A percentile compares a stretch with the other conserved stretches of the same genome.
Evolutionary conservation across 1,284 basidiomycete species (phyloP).

Genomic region (Uromyces viciae-fabae): DNA sequence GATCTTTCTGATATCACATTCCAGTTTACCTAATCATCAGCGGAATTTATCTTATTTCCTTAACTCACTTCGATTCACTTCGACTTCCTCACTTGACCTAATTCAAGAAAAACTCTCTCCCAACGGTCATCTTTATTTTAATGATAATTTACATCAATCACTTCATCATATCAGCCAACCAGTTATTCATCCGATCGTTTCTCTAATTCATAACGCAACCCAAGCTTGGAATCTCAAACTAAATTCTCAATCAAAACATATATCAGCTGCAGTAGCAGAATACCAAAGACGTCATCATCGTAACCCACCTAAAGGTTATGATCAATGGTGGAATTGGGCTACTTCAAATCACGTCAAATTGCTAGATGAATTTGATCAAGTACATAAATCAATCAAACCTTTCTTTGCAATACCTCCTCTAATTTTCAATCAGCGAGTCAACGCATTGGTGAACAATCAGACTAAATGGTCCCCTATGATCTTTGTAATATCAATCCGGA

Average conservation of each 20-base stretch:
- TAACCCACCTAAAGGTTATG: conserved; percentile 26
- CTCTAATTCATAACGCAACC: conserved; percentile 29
- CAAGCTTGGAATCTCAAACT: conserved; percentile 29
- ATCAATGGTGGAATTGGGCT: conserved; percentile 40
- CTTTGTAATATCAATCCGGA: conserved; percentile 34
- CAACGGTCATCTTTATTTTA: conserved; percentile 12
- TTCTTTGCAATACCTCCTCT: conserved; percentile 41
- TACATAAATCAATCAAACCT: conserved; percentile 26
- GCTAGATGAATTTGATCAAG: conserved; percentile 33
- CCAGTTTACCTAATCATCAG: no score
- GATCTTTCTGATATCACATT: no score
- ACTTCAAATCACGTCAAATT: conserved; percentile 31
- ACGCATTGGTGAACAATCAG: not conserved
- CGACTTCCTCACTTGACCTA: not conserved
- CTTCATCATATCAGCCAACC: not conserved
- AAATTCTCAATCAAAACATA: conserved; percentile 22
- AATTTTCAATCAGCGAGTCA: conserved; percentile 13
- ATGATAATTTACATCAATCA: not conserved
- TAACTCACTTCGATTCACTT: not conserved
- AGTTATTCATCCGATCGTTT: conserved; percentile 29
- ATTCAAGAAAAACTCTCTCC: not conserved
- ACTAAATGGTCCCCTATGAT: conserved; percentile 35
- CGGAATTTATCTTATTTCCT: no score
- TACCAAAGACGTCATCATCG: conserved; percentile 26
- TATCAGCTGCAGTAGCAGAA: conserved; percentile 7